Conservation (phyloP, 129 eudicot genomes). For the Heracleum sosnowskyi region DNA sequence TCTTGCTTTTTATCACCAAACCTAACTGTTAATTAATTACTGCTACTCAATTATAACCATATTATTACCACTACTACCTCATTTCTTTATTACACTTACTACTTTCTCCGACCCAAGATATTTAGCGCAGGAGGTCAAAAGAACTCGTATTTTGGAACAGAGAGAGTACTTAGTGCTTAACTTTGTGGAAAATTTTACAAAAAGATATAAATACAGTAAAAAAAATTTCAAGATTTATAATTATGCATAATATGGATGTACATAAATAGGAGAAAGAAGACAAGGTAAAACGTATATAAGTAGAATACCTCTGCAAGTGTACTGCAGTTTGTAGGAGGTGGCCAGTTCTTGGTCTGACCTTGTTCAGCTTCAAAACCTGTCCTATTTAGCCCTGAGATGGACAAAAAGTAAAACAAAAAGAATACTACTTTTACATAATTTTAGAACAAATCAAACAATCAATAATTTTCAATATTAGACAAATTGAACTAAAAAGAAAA, state of each 20-base stretch:
- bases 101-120: too few relatives aligned
- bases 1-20: conserved; percentile 23
- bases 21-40: conserved; percentile 2
- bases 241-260: background rate
- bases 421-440: conserved; percentile 19
- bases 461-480: conserved; percentile 7
- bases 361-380: conserved; percentile 60
- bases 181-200: too few relatives aligned
- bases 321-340: conserved; percentile 51
- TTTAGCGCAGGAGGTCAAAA: too few relatives aligned
- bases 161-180: too few relatives aligned
- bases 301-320: conserved; percentile 62
- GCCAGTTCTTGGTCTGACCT: conserved; percentile 54
- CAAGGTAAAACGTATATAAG: conserved; percentile 24
- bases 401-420: conserved; percentile 24
- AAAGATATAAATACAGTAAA: too few relatives aligned
- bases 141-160: too few relatives aligned
- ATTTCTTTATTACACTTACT: background rate
- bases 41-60: conserved; percentile 19
- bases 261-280: conserved; percentile 13
- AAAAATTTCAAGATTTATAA: background rate
- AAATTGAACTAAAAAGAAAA: conserved; percentile 11
- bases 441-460: conserved; percentile 15
- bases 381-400: conserved; percentile 47
- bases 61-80: conserved; percentile 15